phyloP scores from a whole-genome alignment of 192 early-diverging fungal species.

The Phlyctochytrium planicorne region DNA sequence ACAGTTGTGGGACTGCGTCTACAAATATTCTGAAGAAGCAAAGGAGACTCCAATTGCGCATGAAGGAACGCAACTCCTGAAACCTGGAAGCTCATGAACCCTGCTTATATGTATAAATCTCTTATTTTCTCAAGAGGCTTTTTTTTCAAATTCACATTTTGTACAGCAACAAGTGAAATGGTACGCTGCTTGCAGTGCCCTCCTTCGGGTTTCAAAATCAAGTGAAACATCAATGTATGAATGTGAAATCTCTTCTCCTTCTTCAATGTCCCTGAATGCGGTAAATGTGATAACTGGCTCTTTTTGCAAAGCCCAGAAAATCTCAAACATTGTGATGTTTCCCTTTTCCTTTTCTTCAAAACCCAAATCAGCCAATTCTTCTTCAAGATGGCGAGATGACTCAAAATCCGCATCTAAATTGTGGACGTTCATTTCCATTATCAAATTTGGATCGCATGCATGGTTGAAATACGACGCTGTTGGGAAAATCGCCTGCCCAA shows the following conservation, averaged over 20 bases:
- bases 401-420: not conserved
- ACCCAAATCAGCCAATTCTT: not conserved
- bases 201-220: too few relatives aligned
- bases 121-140: too few relatives aligned
- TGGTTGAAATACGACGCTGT: constrained; percentile 36
- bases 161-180: too few relatives aligned
- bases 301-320: not conserved
- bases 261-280: not conserved
- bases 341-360: too few relatives aligned
- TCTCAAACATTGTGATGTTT: not conserved
- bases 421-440: not conserved
- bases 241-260: not conserved
- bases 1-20: not conserved
- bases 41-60: not conserved
- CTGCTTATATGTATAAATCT: too few relatives aligned
- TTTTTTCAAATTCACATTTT: too few relatives aligned
- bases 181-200: too few relatives aligned
- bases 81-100: too few relatives aligned
- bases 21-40: not conserved
- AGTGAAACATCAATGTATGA: not conserved
- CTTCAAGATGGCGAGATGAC: not conserved
- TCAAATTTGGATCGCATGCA: constrained; percentile 33
- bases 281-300: not conserved
- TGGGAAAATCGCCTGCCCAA: constrained; percentile 35
- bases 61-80: too few relatives aligned